phyloP scores from a whole-genome alignment of 1,284 basidiomycete species.

The Ceratobasidium sp. region DNA sequence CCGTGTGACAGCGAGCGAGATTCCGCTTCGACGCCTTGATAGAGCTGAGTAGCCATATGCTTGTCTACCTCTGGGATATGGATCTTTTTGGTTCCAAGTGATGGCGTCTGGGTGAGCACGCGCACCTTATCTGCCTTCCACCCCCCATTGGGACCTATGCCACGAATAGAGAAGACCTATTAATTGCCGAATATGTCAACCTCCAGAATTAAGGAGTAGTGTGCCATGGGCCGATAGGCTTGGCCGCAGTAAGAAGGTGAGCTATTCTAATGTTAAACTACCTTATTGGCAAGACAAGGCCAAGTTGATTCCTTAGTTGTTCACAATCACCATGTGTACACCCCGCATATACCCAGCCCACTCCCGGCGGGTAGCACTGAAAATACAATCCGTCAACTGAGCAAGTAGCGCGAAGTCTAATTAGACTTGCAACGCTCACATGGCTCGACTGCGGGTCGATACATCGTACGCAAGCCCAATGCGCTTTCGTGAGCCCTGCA shows the following conservation, averaged over 20 bases:
- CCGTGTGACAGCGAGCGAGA: neutral
- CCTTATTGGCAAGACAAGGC: constrained; percentile 7
- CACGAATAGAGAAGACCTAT: neutral
- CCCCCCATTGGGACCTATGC: neutral
- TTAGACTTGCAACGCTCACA: neutral
- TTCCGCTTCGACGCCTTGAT: neutral
- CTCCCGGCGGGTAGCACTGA: neutral
- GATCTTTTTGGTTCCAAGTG: neutral
- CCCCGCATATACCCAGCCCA: neutral
- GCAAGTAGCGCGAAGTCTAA: constrained; percentile 9
- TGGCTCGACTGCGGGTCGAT: constrained; percentile 14
- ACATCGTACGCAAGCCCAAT: neutral
- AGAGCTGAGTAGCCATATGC: constrained; percentile 22
- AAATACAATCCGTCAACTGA: constrained; percentile 17
- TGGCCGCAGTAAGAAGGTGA: constrained; percentile 26
- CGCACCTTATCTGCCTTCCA: neutral
- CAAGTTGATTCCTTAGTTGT: constrained; percentile 6
- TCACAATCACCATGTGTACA: constrained; percentile 23
- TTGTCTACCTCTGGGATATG: neutral
- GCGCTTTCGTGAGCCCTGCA: constrained; percentile 10
- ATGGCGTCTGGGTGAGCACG: neutral
- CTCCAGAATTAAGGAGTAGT: neutral
- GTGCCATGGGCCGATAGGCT: constrained; percentile 2
- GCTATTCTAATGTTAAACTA: constrained; percentile 15
- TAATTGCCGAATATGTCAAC: constrained; percentile 21